Evolutionary conservation across 2,329 filamentous ascomycete genomes (phyloP).

Genomic region (Clonostachys byssicola): DNA sequence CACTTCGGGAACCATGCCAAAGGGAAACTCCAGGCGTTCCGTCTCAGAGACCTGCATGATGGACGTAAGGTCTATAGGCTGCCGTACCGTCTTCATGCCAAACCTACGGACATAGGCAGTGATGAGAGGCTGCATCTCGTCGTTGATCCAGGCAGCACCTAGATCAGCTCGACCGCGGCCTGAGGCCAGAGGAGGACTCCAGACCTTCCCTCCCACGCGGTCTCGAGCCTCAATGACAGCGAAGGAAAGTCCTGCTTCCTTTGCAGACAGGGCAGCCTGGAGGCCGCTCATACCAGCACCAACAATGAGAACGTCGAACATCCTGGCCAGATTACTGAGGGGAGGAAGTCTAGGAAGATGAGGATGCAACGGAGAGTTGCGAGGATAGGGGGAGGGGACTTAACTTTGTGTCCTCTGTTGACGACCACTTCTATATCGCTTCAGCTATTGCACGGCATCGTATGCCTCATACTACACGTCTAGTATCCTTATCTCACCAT

Average conservation of each 20-base stretch:
- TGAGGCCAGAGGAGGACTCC: slow-evolving; percentile 5
- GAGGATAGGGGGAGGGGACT: no score
- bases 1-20: slow-evolving; percentile 22
- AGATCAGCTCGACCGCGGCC: slow-evolving; percentile 7
- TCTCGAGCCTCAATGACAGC: slow-evolving; percentile 13
- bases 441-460: no score
- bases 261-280: slow-evolving; percentile 11
- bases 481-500: no score
- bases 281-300: slow-evolving; percentile 17
- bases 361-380: no score
- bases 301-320: slow-evolving; percentile 11
- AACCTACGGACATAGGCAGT: slow-evolving; percentile 16
- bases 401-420: no score
- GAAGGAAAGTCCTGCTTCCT: slow-evolving; percentile 12
- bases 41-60: slow-evolving; percentile 20
- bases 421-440: no score
- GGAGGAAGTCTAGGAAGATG: no score
- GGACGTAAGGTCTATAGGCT: slow-evolving; percentile 18
- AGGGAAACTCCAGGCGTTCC: slow-evolving; percentile 18
- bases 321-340: no score
- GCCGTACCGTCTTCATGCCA: slow-evolving; percentile 18
- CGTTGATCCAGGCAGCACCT: slow-evolving; percentile 12
- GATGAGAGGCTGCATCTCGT: slow-evolving; percentile 27
- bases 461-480: no score
- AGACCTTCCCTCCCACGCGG: slow-evolving; percentile 6